phyloP scores from a whole-genome alignment of 768 basidiomycete genomes.

The Pisolithus albus region DNA sequence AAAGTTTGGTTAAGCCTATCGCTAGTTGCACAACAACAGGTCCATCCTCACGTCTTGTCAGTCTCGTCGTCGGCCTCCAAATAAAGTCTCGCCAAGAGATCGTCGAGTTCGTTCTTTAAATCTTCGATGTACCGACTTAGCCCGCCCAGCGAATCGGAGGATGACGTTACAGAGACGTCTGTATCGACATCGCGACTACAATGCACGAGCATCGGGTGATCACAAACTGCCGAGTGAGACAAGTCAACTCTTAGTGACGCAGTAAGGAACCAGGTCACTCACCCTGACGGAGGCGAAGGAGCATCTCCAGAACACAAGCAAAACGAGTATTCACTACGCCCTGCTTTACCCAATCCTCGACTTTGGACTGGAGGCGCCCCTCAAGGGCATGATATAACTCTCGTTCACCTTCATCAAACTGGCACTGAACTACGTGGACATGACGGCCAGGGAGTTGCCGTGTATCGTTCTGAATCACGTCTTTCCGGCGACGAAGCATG shows the following conservation, averaged over 20 bases:
- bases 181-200: not conserved
- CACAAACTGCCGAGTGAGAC: not conserved
- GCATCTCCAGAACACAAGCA: not conserved
- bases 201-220: not conserved
- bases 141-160: not conserved
- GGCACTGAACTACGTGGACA: not conserved
- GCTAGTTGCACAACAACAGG: not conserved
- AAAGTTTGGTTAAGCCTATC: not conserved
- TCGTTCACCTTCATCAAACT: not conserved
- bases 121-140: not conserved
- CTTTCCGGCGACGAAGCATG: not conserved
- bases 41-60: not conserved
- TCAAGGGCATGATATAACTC: not conserved
- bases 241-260: not conserved
- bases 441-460: not conserved
- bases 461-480: not conserved
- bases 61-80: not conserved
- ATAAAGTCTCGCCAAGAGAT: not conserved
- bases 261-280: not conserved
- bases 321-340: not conserved
- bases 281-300: not conserved
- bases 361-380: not conserved
- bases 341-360: not conserved
- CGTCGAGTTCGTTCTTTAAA: not conserved
- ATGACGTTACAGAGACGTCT: not conserved